Base-by-base conservation (phyloP, 441 rosid genomes). In the Populus trichocarpa region DNA sequence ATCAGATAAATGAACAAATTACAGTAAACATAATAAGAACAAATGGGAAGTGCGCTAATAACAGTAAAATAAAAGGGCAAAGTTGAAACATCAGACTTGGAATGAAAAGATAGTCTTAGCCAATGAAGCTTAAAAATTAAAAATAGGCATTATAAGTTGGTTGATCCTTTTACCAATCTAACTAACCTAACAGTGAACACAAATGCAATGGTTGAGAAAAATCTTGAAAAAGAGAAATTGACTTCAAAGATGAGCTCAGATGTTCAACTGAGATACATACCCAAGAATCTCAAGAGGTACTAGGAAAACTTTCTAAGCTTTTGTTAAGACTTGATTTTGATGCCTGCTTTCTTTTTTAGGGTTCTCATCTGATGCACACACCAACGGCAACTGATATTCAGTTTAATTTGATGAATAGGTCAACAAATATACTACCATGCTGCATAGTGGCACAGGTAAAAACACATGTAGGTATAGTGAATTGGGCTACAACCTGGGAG, bases 1-100 rank as follows among this genome's bases (percentile, higher is more conserved):
- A 63, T 67, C 61, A 70, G 22, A 77, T 33, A 67, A 77, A 75
- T 13, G 57, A 25, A 72, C 11, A 9, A 12, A 53, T 70, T 25
- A 73, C 42, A 0, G 16, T 70, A 61, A 36, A 23, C 50, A 18
- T 23, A 67, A 35, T 10, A 23, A 42, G 42, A 25, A 22, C 3
- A 25, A 70, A n/a, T n/a, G 53, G 22, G 25, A 67, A 50, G 4
- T 20, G 14, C 6, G 12, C 28, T 9, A 30, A 46, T 2, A 63
- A 66, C 16, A 38, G 38, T 38, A 18, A 10, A 23, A 23, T 70
- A 7, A 70, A 42, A 42, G 61, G 63, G 30, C 57, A 70, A 4
- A 23, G 66, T 9, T 8, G 23, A 71, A 71, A 36, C 71, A 40
- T 67, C 64, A 28, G 32, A 64, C 59, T 71, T 16, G 4, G 20